Percentiles rank a stretch among this genome's conserved stretches.
These are phyloP conservation scores for Dioscorea cayenensis DNA, from an alignment of 116 monocot genomes.

Conservation along the genomic window DNA sequence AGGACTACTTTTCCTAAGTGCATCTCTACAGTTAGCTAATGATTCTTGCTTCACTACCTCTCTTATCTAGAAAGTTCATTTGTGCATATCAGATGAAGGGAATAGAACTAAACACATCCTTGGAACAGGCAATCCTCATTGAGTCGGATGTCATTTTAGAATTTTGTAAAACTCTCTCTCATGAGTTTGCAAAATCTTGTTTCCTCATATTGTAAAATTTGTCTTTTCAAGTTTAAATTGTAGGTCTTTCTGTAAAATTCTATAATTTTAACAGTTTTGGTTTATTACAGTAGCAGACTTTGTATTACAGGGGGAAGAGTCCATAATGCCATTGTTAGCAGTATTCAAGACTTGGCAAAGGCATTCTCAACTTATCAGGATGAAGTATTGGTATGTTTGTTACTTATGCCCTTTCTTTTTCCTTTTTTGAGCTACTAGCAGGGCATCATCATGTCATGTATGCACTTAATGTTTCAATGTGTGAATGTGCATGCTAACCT, in stretches of 20 bases:
- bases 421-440: neutral
- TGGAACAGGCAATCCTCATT: neutral
- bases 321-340: conserved; percentile 73
- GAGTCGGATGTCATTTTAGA: neutral
- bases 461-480: neutral
- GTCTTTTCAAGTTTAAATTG: neutral
- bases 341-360: conserved; percentile 73
- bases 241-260: neutral
- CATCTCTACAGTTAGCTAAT: neutral
- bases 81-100: neutral
- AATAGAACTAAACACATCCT: neutral
- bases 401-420: neutral
- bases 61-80: neutral
- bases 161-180: neutral
- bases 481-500: no score
- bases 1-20: neutral
- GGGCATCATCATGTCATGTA: neutral
- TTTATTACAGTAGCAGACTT: conserved; percentile 41
- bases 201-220: neutral
- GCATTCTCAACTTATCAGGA: conserved; percentile 78
- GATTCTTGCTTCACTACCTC: neutral
- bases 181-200: neutral
- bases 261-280: conserved; percentile 5
- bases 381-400: conserved; percentile 83
- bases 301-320: conserved; percentile 87